Evolutionary conservation across 768 basidiomycete species (phyloP).

Genomic region (Phaeotremella fagi): DNA sequence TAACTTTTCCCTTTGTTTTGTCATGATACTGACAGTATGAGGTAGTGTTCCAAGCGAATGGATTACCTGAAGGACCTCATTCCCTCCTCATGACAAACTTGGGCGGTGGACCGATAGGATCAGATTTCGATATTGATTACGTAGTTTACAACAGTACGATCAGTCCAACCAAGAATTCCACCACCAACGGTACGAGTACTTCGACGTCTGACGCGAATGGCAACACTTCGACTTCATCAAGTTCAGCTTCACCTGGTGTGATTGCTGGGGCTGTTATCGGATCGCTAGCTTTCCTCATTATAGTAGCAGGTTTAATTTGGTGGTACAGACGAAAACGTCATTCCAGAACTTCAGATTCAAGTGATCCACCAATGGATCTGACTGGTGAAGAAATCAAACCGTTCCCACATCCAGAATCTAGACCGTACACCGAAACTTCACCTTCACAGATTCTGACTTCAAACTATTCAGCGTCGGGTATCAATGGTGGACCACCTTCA

Average conservation of each 20-base stretch:
- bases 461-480: not conserved
- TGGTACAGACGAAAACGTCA: conserved; percentile 2
- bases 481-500: conserved; percentile 1
- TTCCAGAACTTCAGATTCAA: conserved; percentile 13
- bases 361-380: conserved; percentile 7
- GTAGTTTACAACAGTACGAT: conserved; percentile 25
- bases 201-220: not conserved
- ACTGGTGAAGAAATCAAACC: conserved; percentile 21
- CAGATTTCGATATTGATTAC: conserved; percentile 23
- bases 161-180: conserved; percentile 6
- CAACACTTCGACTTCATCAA: not conserved
- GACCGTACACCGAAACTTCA: not conserved
- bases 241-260: not conserved
- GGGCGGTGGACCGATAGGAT: not conserved
- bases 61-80: conserved; percentile 18
- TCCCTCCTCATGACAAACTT: conserved; percentile 11
- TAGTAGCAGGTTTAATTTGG: not conserved
- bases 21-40: not conserved
- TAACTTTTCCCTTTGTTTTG: not conserved
- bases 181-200: not conserved
- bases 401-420: not conserved
- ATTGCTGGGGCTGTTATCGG: not conserved
- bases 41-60: conserved; percentile 18
- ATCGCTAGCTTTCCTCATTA: not conserved
- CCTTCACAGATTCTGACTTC: not conserved